phyloP scores from a whole-genome alignment of 1,139 yeast species.

The Suhomyces maxii region DNA sequence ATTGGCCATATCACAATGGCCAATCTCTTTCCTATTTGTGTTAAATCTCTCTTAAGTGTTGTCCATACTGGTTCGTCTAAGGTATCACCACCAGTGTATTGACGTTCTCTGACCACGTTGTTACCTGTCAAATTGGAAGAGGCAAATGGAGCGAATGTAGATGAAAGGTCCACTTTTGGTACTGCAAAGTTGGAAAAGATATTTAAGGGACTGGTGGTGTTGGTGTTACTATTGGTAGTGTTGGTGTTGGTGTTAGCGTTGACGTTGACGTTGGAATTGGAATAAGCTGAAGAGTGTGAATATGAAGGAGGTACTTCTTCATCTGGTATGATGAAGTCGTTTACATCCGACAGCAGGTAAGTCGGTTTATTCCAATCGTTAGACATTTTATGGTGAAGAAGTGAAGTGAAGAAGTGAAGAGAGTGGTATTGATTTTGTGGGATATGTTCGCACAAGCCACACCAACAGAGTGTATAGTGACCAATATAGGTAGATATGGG shows the following conservation, averaged over 20 bases:
- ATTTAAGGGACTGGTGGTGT: not conserved
- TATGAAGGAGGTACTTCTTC: slow-evolving; percentile 16
- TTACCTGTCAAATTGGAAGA: slow-evolving; percentile 37
- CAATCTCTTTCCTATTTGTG: slow-evolving; percentile 63
- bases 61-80: slow-evolving; percentile 77
- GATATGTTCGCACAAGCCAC: not conserved
- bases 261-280: slow-evolving; percentile 1
- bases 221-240: not conserved
- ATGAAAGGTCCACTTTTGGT: slow-evolving; percentile 45
- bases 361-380: slow-evolving; percentile 12
- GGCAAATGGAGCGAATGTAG: slow-evolving; percentile 40
- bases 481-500: not conserved
- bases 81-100: slow-evolving; percentile 82
- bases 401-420: not conserved
- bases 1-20: slow-evolving; percentile 74
- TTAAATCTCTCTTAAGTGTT: slow-evolving; percentile 67
- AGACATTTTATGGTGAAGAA: slow-evolving; percentile 5
- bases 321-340: slow-evolving; percentile 25
- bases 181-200: slow-evolving; percentile 17
- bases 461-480: not conserved
- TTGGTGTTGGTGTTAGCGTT: not conserved
- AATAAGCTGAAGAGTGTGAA: not conserved
- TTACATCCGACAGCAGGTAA: slow-evolving; percentile 14
- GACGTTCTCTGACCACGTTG: slow-evolving; percentile 64
- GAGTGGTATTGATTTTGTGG: not conserved